A percentile compares a stretch with the other conserved stretches of the same genome.
phyloP scores from a whole-genome alignment of 1,284 basidiomycete genomes.

The Clitocybe nebularis region DNA sequence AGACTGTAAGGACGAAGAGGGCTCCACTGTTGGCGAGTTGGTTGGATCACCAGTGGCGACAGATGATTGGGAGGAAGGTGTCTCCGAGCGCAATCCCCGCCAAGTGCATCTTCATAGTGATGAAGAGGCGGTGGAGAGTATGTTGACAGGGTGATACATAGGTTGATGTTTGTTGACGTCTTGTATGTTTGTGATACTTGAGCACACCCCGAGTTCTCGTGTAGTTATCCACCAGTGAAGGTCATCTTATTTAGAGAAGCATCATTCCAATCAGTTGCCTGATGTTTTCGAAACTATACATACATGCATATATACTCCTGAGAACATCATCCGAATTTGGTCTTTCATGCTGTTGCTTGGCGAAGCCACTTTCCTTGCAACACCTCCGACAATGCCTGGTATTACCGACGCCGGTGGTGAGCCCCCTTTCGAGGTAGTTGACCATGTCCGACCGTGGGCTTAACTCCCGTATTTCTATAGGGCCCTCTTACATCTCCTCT shows the following conservation, averaged over 20 bases:
- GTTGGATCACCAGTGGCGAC: neutral
- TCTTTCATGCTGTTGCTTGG: neutral
- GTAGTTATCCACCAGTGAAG: no score
- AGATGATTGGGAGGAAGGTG: neutral
- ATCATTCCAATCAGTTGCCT: conserved; percentile 1
- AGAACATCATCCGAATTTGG: conserved; percentile 11
- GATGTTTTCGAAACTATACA: neutral
- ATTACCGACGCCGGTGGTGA: conserved; percentile 32
- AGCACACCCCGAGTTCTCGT: no score
- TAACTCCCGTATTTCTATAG: conserved; percentile 22
- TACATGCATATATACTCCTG: conserved; percentile 4
- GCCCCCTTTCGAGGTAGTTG: conserved; percentile 13
- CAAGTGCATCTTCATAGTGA: conserved; percentile 17
- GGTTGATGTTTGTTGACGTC: no score
- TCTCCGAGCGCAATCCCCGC: no score
- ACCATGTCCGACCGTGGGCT: no score
- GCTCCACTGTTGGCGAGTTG: neutral
- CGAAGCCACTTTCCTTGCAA: neutral
- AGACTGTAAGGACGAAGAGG: conserved; percentile 13
- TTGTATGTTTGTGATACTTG: no score
- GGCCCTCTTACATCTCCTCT: conserved; percentile 71
- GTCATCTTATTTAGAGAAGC: no score
- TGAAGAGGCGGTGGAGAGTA: conserved; percentile 25
- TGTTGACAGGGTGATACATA: conserved; percentile 24
- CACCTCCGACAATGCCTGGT: conserved; percentile 33